Conservation (phyloP, 805 yeast species). For the Jamesozyma piceae region DNA sequence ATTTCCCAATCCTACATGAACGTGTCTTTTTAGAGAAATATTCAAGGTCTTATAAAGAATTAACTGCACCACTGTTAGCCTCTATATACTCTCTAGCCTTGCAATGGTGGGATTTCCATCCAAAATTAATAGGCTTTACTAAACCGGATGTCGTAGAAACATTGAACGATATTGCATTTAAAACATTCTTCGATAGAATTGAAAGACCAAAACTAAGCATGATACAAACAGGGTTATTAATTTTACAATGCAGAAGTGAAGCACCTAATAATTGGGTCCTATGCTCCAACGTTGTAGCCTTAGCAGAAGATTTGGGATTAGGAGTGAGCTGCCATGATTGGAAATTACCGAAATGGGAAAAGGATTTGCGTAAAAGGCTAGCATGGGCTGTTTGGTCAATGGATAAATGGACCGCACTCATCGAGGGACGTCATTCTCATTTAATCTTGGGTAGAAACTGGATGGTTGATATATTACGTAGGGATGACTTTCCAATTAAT, state of each 20-base stretch:
- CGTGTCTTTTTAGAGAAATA: slow-evolving; percentile 87
- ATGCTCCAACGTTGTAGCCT: slow-evolving; percentile 76
- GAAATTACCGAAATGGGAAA: slow-evolving; percentile 93
- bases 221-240: slow-evolving; percentile 77
- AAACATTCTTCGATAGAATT: slow-evolving; percentile 58
- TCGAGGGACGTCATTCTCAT: slow-evolving; percentile 80
- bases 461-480: slow-evolving; percentile 60
- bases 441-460: slow-evolving; percentile 63
- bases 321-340: slow-evolving; percentile 86
- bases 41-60: slow-evolving; percentile 80
- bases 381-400: slow-evolving; percentile 95
- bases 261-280: slow-evolving; percentile 74
- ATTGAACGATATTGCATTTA: slow-evolving; percentile 57
- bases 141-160: slow-evolving; percentile 65
- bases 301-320: slow-evolving; percentile 84
- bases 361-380: slow-evolving; percentile 73
- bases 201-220: slow-evolving; percentile 86
- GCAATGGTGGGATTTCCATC: slow-evolving; percentile 82
- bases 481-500: slow-evolving; percentile 70
- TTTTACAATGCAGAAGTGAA: slow-evolving; percentile 51
- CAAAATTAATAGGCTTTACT: slow-evolving; percentile 61
- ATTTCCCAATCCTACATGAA: slow-evolving; percentile 85
- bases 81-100: slow-evolving; percentile 82
- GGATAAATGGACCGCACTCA: slow-evolving; percentile 82
- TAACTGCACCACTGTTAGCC: slow-evolving; percentile 83